Evolutionary conservation across 345 rosid species (phyloP), one percentile per base, ranked within the genome.

Genomic region (Gynandropsis gynandra): DNA sequence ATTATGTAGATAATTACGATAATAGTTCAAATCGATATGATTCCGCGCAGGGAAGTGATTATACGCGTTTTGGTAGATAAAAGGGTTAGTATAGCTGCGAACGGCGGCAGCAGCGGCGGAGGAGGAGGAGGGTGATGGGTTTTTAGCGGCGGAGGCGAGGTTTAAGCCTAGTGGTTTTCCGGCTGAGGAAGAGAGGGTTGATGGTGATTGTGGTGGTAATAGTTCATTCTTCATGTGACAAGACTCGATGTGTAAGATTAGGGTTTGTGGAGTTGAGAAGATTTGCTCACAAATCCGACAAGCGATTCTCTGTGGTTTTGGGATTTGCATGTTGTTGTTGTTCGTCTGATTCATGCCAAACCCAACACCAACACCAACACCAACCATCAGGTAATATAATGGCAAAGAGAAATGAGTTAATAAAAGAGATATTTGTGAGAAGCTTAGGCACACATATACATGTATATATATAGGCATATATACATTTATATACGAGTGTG

Each of bases 261-360:
- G 38, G 11, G 45, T 20, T 4, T 50, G 59, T 4, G 31, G 33
- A 14, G 59, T 15, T 15, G 12, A 7, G 48, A 45, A 45, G 12
- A 16, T 27, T 51, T 18, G 18, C 8, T 52, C 16, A 65, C 64
- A 65, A 38, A 58, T 1, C 16, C 9, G 14, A 46, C 69, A 65
- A 14, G 49, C 41, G 29, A 24, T 24, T 24, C 29, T 24, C 11
- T 38, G 59, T 7, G 19, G 50, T 29, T 20, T 45, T 38, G 54
- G 9, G 39, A 45, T 16, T 1, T 4, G 31, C 27, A 32, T 36
- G n/a, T n/a, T n/a, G n/a, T n/a, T n/a, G n/a, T n/a, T n/a, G n/a
- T n/a, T n/a, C n/a, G 48, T 31, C 10, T 31, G 29, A 16, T 18
- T 39, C 46, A 36, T 58, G 45, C 45, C 45, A 57, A 35, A 57